Conservation (phyloP, 2,329 filamentous ascomycete species). For the Acarospora socialis region DNA sequence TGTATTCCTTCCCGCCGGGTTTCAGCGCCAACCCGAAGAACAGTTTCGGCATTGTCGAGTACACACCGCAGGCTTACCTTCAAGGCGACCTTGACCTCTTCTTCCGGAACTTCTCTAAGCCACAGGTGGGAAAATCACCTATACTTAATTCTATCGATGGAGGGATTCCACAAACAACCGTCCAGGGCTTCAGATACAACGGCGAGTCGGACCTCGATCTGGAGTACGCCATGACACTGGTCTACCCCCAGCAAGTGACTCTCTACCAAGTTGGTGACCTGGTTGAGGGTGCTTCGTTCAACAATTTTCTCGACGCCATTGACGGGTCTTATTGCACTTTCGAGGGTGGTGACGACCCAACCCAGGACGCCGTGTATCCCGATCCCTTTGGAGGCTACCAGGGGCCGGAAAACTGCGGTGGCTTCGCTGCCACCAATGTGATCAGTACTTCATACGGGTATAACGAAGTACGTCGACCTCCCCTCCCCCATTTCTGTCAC, state of each 20-base stretch:
- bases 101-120: slow-evolving; percentile 30
- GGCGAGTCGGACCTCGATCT: slow-evolving; percentile 43
- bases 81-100: slow-evolving; percentile 36
- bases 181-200: slow-evolving; percentile 24
- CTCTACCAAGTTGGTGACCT: slow-evolving; percentile 38
- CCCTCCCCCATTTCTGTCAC: too few relatives aligned
- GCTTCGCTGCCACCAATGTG: slow-evolving; percentile 25
- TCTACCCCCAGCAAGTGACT: slow-evolving; percentile 37
- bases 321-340: slow-evolving; percentile 36
- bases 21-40: slow-evolving; percentile 30
- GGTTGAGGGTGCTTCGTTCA: slow-evolving; percentile 27
- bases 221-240: slow-evolving; percentile 39
- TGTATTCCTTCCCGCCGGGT: slow-evolving; percentile 33
- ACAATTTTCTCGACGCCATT: slow-evolving; percentile 35
- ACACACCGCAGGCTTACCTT: slow-evolving; percentile 36
- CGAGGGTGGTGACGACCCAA: slow-evolving; percentile 22
- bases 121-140: slow-evolving; percentile 32
- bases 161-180: slow-evolving; percentile 29
- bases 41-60: slow-evolving; percentile 39
- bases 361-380: slow-evolving; percentile 30
- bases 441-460: slow-evolving; percentile 28
- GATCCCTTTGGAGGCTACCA: slow-evolving; percentile 29
- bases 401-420: slow-evolving; percentile 29
- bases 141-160: slow-evolving; percentile 34
- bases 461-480: too few relatives aligned